Conservation (phyloP, 495 filamentous ascomycete species). For the Xylaria curta region DNA sequence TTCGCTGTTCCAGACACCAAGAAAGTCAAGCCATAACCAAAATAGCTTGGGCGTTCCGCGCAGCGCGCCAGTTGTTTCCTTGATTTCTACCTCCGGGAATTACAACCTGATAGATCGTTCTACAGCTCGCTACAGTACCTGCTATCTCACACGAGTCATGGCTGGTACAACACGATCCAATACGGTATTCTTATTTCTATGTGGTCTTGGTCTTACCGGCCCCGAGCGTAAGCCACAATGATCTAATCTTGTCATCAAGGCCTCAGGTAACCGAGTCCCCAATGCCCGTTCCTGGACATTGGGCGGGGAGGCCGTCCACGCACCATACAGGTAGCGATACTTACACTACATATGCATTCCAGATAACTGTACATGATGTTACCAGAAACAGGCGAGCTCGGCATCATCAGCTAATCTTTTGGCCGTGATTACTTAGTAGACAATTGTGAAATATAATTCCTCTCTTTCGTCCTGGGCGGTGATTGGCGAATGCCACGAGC, state of each 20-base stretch:
- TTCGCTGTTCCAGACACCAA: constrained; percentile 9
- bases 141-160: neutral
- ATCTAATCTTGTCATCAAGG: neutral
- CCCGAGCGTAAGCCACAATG: constrained; percentile 13
- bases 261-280: neutral
- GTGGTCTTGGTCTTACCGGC: neutral
- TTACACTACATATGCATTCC: neutral
- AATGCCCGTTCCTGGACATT: neutral
- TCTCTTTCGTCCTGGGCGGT: neutral
- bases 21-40: neutral
- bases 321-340: neutral
- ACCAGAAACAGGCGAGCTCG: constrained; percentile 8
- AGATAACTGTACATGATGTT: neutral
- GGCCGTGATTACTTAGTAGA: neutral
- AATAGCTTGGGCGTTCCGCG: neutral
- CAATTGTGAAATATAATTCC: constrained; percentile 2
- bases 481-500: neutral
- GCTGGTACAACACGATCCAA: neutral
- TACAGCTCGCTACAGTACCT: too few relatives aligned
- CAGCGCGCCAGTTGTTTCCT: neutral
- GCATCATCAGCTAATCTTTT: constrained; percentile 1
- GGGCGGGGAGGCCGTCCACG: neutral
- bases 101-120: too few relatives aligned
- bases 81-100: neutral
- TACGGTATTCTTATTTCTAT: neutral